These are phyloP conservation scores for Angomonas desouzai DNA, from an alignment of 208 protist genomes.

Conservation along the genomic window DNA sequence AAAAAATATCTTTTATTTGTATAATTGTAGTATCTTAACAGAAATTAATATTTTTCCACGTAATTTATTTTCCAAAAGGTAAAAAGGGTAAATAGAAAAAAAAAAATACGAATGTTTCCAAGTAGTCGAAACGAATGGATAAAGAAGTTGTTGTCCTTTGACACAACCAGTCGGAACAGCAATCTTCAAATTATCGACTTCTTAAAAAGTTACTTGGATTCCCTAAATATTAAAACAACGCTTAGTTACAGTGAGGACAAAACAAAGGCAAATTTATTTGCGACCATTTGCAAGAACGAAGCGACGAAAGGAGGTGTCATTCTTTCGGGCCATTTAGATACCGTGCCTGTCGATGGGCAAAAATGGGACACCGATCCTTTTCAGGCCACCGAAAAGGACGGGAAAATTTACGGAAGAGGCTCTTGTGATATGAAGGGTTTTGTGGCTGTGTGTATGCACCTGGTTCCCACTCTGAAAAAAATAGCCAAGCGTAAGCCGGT, in stretches of 20 bases:
- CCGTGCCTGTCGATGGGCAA: constrained; percentile 69
- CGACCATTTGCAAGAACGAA: constrained; percentile 40
- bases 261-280: constrained; percentile 55
- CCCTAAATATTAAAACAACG: constrained; percentile 18
- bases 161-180: constrained; percentile 53
- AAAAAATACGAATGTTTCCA: constrained; percentile 12
- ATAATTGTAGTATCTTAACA: no score
- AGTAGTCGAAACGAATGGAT: constrained; percentile 21
- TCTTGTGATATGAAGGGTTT: constrained; percentile 50
- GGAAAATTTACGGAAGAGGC: constrained; percentile 19
- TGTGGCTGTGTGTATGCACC: constrained; percentile 31
- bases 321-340: constrained; percentile 57
- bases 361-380: constrained; percentile 62
- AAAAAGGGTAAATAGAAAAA: constrained; percentile 7
- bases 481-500: constrained; percentile 30
- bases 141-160: constrained; percentile 45
- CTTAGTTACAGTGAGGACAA: constrained; percentile 29
- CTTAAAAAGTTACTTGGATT: constrained; percentile 9
- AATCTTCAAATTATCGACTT: constrained; percentile 32
- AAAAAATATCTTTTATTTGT: background rate
- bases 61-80: no score
- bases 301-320: constrained; percentile 46
- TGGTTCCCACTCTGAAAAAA: constrained; percentile 23
- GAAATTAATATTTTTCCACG: no score
- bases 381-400: constrained; percentile 19